Evolutionary conservation across 1,284 basidiomycete species (phyloP), one percentile per base, ranked within the genome.

Genomic region (Megacollybia platyphylla): DNA sequence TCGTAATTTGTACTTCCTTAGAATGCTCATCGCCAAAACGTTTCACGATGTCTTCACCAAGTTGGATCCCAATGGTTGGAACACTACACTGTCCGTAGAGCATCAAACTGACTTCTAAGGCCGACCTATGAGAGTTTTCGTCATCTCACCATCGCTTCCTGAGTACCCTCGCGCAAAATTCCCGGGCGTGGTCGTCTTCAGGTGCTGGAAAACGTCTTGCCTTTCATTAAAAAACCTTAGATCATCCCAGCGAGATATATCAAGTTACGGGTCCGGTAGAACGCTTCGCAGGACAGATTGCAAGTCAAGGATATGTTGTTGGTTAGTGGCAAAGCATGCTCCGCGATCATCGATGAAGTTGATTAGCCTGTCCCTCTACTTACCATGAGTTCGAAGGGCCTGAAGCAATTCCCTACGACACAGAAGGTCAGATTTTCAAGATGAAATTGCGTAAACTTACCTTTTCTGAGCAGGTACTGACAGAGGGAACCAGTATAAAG

Each of bases 311-410:
- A 46, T 87, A 74, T 53, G 71, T 88, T 42, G 81, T 85, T 3
- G 85, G 83, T 76, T 43, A 43, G 74, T 27, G 41, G 24, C 7
- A 32, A 11, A 32, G 20, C 13, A n/a, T 40, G 10, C 13, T 38
- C 17, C 37, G 39, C 27, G 48, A 26, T 17, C 32, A 35, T 26
- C 24, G 13, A 31, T 36, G 20, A 30, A 32, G 10, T 9, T 26
- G 36, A 45, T 48, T 44, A 87, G 84, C 82, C 2, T 85, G 80
- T 48, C 87, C 87, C 0, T 88, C 83, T 4, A 71, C 69, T 18
- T 96, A 87, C 60, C 91, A 96, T 55, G 91, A 96, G 56, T 94
- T 93, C 46, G 76, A 89, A 57, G 84, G 86, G 0, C 84, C 88
- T 0, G 87, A 89, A 42, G 62, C 90, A 0, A 79, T 96, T 46